Evolutionary conservation across 768 basidiomycete species (phyloP), one percentile per base, ranked within the genome.

Genomic region (Flagelloscypha sp.): DNA sequence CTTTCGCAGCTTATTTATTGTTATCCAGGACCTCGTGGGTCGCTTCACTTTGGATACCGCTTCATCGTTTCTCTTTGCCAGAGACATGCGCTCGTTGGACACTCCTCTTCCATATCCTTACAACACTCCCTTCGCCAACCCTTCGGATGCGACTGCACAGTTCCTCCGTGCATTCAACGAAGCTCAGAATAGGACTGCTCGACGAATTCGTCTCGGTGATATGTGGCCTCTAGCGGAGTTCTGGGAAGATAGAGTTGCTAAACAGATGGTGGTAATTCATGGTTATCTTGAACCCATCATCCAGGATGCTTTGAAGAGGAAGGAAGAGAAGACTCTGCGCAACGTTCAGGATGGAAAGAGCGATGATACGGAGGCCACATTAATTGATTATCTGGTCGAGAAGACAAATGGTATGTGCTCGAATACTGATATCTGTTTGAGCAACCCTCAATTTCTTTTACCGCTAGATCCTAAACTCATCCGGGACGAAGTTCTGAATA

Each of bases 11-110:
- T 36, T 23, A n/a, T 33, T 36, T 24, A 5, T n/a, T 35, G 10
- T 27, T 22, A 13, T 24, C 12, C 34, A 57, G 52, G 63, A 59
- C 40, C 39, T 55, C 3, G 48, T 57, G n/a, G 54, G 50, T 11
- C 52, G 62, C 2, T 65, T 66, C 38, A 62, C 66, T 1, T 49
- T 66, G 4, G 66, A 66, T 44, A 52, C 59, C n/a, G 62, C 30
- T 31, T 31, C 30, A 8, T 11, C 12, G 8, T 31, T 31, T 17
- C 30, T 31, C 8, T 31, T 31, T 32, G 62, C 62, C 13, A 44
- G 42, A 30, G 51, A 52, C 36, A 57, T 63, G 5, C 34, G 59
- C 33, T 52, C 45, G 23, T 54, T 65, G 23, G 43, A 49, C 2
- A 44, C 45, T 2, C 52, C 48, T 9, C 46, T 66, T 15, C 53